Conservation (phyloP, 2,329 filamentous ascomycete species). For the Alternaria ethzedia region DNA sequence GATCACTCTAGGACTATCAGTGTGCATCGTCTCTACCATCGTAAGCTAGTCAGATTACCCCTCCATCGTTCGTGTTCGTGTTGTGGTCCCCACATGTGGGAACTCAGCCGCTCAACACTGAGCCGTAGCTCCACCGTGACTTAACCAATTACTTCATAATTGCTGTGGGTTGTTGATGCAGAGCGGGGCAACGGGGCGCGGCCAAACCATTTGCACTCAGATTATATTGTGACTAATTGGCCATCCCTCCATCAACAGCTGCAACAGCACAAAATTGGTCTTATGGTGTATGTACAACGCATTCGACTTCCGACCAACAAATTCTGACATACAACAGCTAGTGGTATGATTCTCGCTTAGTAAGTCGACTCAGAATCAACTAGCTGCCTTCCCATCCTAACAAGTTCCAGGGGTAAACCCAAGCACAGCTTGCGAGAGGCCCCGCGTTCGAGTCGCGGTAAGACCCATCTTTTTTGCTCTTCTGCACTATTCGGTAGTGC, state of each 20-base stretch:
- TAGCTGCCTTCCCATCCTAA: too few species aligned
- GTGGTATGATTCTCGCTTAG: slow-evolving; percentile 76
- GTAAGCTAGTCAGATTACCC: background rate
- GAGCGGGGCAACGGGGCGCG: background rate
- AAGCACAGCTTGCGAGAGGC: slow-evolving; percentile 39
- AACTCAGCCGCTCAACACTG: background rate
- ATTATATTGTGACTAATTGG: fast-evolving
- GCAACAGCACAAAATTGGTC: background rate
- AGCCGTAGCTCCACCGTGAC: background rate
- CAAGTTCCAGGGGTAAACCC: too few species aligned
- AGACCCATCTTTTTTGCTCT: slow-evolving; percentile 14
- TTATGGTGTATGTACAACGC: background rate
- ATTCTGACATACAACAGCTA: slow-evolving; percentile 46
- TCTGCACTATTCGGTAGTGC: fast-evolving
- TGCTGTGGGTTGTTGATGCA: fast-evolving
- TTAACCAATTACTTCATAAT: background rate
- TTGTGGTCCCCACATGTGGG: background rate
- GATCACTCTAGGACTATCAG: background rate
- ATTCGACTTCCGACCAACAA: background rate
- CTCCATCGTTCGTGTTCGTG: background rate
- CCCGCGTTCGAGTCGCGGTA: slow-evolving; percentile 39
- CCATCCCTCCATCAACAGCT: background rate
- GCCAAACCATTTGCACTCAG: fast-evolving
- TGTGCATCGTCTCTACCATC: background rate
- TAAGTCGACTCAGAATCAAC: too few species aligned